Base-by-base conservation (phyloP, 257 asterid genomes). In the Leptodermis oblonga region DNA sequence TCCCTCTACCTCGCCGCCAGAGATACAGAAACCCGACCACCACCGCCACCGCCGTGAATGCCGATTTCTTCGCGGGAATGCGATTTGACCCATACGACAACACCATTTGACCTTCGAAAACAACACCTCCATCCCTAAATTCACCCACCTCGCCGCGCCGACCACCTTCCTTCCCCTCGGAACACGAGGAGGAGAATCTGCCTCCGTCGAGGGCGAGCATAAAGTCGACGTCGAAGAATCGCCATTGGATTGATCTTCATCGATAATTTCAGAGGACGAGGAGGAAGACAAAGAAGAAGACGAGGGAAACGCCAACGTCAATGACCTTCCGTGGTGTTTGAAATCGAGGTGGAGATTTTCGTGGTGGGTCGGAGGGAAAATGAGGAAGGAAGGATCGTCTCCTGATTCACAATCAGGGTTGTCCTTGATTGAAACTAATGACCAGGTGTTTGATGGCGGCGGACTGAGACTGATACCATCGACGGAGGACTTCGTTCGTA, bases 401-500 rank as follows among this genome's bases (percentile, higher is more conserved):
- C 23, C 58, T 52, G 28, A 23, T 26, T 49, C 61, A 20, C 25
- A 13, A 5, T 58, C 63, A 7, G 56, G 65, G 70, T 51, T 75
- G 74, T 76, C 80, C 15, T 74, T 77, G 76, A 88, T 86, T 77
- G 76, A 58, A 43, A 87, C 85, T 81, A 87, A 68, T 70, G 96
- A 76, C 85, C 85, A 76, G 33, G 48, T 53, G 45, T 62, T 23
- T 52, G 76, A 43, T 37, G 69, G 70, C n/a, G 76, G 55, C 20
- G 37, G 39, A 9, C 3, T 63, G 2, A 41, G 68, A 63, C 15
- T 39, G 73, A 53, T 71, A 30, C 22, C 5, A 28, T 31, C 11
- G 18, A 28, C 11, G 18, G 7, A 20, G 54, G 54, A 20, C 3
- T 48, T 48, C 5, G 25, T 18, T 18, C 8, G 54, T 18, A 48